Percentiles rank a stretch among this genome's conserved stretches.
Conservation (phyloP, 768 basidiomycete genomes). For the Gyrodon lividus region DNA sequence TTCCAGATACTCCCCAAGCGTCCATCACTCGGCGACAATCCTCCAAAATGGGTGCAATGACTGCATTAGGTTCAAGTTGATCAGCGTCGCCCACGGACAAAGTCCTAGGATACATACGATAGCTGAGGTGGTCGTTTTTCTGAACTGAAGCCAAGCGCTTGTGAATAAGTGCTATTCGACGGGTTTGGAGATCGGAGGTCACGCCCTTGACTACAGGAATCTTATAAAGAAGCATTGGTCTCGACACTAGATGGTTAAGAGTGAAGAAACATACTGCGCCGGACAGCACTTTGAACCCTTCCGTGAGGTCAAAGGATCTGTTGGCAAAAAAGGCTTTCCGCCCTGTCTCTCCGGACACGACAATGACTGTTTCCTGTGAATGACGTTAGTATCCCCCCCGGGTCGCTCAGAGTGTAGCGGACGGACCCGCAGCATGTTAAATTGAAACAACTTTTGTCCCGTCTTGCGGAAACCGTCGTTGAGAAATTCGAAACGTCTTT, state of each 20-base stretch:
- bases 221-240: constrained; percentile 37
- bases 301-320: constrained; percentile 70
- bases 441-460: constrained; percentile 65
- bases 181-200: constrained; percentile 65
- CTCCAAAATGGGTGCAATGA: constrained; percentile 62
- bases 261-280: constrained; percentile 57
- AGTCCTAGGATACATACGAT: constrained; percentile 44
- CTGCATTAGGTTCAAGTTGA: constrained; percentile 35
- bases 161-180: constrained; percentile 63
- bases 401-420: constrained; percentile 9
- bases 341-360: constrained; percentile 71
- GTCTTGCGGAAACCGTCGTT: constrained; percentile 70
- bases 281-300: constrained; percentile 77
- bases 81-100: constrained; percentile 8
- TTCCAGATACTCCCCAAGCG: constrained; percentile 63
- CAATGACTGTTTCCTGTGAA: constrained; percentile 68
- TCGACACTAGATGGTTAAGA: constrained; percentile 12
- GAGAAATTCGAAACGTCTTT: constrained; percentile 67
- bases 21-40: constrained; percentile 63
- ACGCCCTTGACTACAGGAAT: constrained; percentile 77
- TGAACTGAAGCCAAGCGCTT: constrained; percentile 67
- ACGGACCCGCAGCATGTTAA: constrained; percentile 65
- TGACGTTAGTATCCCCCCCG: constrained; percentile 19
- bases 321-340: constrained; percentile 68
- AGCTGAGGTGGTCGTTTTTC: constrained; percentile 56